Base-by-base conservation (phyloP, 2,329 filamentous ascomycete genomes). In the Tolypocladium endophyticum region DNA sequence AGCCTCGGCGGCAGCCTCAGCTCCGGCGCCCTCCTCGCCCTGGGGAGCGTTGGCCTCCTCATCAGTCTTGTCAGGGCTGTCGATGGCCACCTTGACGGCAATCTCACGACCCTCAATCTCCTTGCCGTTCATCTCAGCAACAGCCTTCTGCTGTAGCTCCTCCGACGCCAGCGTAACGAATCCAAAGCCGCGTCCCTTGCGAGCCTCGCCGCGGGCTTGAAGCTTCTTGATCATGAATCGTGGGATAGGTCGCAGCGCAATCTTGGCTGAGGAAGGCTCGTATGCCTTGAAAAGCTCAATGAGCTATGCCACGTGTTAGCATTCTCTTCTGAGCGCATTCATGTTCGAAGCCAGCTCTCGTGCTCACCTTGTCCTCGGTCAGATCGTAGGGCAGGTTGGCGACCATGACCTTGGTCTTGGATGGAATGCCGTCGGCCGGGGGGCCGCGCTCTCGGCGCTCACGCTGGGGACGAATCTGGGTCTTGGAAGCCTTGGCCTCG, bases 141-240 rank as follows among this genome's bases (percentile, higher is more conserved):
- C 95, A 66, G 94, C 94, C 88, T 97, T 96, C 80, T 95, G 87
- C 84, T 99, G 94, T 71, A 93, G 79, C 78, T 96, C 92, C 83
- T 99, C 93, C 23, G 91, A 95, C 64, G 88, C 89, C 63, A 99
- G 87, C 62, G 92, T 97, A 64, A 99, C 94, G 76, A 99, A 99
- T 67, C 94, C 94, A 75, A 99, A 99, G 67, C 94, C 94, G 81
- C 94, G 94, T 63, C 94, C 94, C 88, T 99, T 99, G 81, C 94
- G 94, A 70, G 93, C 87, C 81, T 99, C 94, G 73, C 92, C 92
- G 74, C 94, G 93, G 71, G 93, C 92, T 81, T 96, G 92, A 64
- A 99, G 90, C 86, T 99, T 99, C 88, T 97, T 97, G 80, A 99
- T 94, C 94, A 99, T 99, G 83, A 97, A 99, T 71, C 93, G 92